Base-by-base conservation (phyloP, 2,329 filamentous ascomycete genomes). In the Fusarium annulatum region DNA sequence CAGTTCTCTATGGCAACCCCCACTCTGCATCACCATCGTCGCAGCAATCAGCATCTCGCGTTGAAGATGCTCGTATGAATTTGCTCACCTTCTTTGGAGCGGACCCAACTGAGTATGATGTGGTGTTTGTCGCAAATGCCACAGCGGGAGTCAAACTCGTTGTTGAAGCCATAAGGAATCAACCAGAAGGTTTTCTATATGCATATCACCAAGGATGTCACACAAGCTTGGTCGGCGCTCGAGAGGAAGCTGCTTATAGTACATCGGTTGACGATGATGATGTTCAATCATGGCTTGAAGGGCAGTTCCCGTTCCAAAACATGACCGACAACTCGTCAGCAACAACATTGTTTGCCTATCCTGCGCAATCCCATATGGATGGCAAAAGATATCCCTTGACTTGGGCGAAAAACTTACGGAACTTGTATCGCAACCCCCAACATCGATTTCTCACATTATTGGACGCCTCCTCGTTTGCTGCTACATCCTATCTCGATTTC, bases 341-440 rank as follows among this genome's bases (percentile, higher is more conserved):
- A n/a, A 77, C 82, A 33, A 80, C 83, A 19, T 72, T 89, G 2
- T 94, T 98, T 80, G 93, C 94, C 34, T 98, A 94, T 80, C 93
- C 96, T 12, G 95, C 92, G 4, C 96, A 98, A 80, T 98, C 95
- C 38, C 97, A 98, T 79, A 93, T 98, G 92, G 93, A 96, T 73
- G 96, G 96, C 6, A 88, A 88, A 28, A 90, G 94, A 60, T 87
- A 94, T 67, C 94, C 95, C 12, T 80, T 94, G 21, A 82, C 85
- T 7, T 98, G 95, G 95, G 86, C 88, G 51, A 79, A 81, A 53
- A 77, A 82, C 30, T 78, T 91, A 56, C 86, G 87, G 45, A 65
- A 71, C 16, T 55, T 56, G 34, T 71, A 78, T 16, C 42, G 75
- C 51, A n/a, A 61, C 61, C 16, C 48, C 58, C 3, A 73, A 43